Base-by-base conservation (phyloP, 2,329 filamentous ascomycete genomes). In the Ophiostoma fasciatum region DNA sequence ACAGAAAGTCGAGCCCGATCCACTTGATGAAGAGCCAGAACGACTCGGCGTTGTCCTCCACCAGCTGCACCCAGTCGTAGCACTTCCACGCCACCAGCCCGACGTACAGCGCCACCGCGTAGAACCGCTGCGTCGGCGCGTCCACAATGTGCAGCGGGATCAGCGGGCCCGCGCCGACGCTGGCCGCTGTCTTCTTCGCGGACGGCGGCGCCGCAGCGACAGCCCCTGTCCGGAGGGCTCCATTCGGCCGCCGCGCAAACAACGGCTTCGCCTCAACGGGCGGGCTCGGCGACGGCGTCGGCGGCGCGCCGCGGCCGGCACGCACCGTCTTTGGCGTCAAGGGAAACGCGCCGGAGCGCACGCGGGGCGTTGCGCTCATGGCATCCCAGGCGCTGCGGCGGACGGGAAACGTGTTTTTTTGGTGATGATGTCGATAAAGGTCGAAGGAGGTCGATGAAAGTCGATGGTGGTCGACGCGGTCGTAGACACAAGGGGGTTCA, bases 11-110 rank as follows among this genome's bases (percentile, higher is more conserved):
- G 44, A 98, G 72, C 39, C 76, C 66, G 43, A 82, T 71, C 90
- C 90, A 98, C 69, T 96, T 98, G 51, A 93, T 62, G 52, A 94
- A 94, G 33, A 88, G 68, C 70, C 76, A 81, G 42, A 90, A 78
- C n/a, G 87, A 93, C 49, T 84, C 78, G 40, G 82, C 73, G 45
- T 92, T 82, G 45, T 88, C 81, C 39, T 87, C 78, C 27, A 85
- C 68, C 43, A 88, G 61, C 39, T 71, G 73, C 45, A 76, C 73
- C 64, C 82, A 93, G 61, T 98, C 85, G 56, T 85, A 94, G 23
- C 90, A 59, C 49, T 84, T 78, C 78, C 83, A 96, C 42, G 75
- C 76, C 57, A 82, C 69, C 18, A 98, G 60, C 22, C 70, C 64
- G 28, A 77, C 56, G 55, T 93, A 96, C 45, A 93, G 59, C n/a